A percentile compares a stretch with the other conserved stretches of the same genome.
Evolutionary conservation across 2,329 filamentous ascomycete genomes (phyloP).

Genomic region (Diaporthe australafricana): DNA sequence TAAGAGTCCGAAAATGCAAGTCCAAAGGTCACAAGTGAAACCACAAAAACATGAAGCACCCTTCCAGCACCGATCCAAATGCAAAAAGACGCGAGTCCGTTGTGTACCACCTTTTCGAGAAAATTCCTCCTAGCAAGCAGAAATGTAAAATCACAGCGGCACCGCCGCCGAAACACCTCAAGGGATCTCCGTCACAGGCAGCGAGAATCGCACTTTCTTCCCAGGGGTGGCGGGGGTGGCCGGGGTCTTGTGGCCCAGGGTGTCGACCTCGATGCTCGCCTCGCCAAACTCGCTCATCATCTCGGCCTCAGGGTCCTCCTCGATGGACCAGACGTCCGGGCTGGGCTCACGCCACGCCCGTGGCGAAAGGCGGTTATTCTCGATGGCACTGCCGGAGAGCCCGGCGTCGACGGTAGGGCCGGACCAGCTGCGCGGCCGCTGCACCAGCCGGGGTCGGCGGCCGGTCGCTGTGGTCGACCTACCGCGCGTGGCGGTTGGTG

Average conservation of each 20-base stretch:
- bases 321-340: constrained; percentile 70
- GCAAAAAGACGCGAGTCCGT: constrained; percentile 24
- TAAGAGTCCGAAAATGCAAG: constrained; percentile 7
- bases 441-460: constrained; percentile 46
- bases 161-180: not conserved
- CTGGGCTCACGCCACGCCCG: constrained; percentile 69
- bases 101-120: not conserved
- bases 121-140: not conserved
- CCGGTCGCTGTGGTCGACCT: constrained; percentile 47
- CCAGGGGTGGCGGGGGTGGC: constrained; percentile 45
- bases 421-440: constrained; percentile 45
- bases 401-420: constrained; percentile 5
- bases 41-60: not conserved
- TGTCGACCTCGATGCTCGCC: constrained; percentile 43
- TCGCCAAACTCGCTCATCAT: constrained; percentile 53
- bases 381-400: not conserved
- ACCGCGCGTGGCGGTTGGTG: constrained; percentile 38
- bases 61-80: constrained; percentile 7
- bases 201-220: constrained; percentile 68
- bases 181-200: constrained; percentile 53
- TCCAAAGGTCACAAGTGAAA: not conserved
- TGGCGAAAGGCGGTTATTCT: constrained; percentile 50
- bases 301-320: constrained; percentile 69
- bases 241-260: constrained; percentile 44
- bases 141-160: not conserved